Evolutionary conservation across 768 basidiomycete species (phyloP).

Genomic region (Butyriboletus loyo): DNA sequence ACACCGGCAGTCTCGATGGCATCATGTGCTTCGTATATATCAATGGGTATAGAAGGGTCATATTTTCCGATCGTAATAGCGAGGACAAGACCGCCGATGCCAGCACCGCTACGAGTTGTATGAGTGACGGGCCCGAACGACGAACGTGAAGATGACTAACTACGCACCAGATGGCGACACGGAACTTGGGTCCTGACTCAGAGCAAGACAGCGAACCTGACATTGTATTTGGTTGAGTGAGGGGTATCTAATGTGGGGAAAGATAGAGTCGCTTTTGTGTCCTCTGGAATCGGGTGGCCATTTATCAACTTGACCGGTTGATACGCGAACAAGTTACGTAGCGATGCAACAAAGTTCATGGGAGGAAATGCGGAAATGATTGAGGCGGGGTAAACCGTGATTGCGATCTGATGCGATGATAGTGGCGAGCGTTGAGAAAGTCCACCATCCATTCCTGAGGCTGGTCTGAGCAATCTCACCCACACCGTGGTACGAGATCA

Average conservation of each 20-base stretch:
- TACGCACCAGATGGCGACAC: slow-evolving; percentile 21
- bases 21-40: slow-evolving; percentile 45
- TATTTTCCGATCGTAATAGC: slow-evolving; percentile 36
- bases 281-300: background rate
- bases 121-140: background rate
- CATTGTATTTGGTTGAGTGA: background rate
- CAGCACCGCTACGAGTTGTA: slow-evolving; percentile 31
- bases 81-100: slow-evolving; percentile 43
- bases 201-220: background rate
- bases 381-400: too few relatives aligned
- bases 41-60: slow-evolving; percentile 32
- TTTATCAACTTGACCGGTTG: background rate
- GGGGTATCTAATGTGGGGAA: background rate
- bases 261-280: background rate
- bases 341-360: background rate
- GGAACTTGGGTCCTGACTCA: slow-evolving; percentile 7
- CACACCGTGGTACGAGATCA: too few relatives aligned
- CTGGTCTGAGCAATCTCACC: too few relatives aligned
- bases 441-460: too few relatives aligned
- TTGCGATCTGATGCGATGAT: too few relatives aligned
- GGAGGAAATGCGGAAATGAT: background rate
- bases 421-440: too few relatives aligned
- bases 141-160: background rate
- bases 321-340: background rate
- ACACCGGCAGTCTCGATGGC: slow-evolving; percentile 39